phyloP scores from a whole-genome alignment of 768 basidiomycete genomes.

The Sporobolomyces roseus region DNA sequence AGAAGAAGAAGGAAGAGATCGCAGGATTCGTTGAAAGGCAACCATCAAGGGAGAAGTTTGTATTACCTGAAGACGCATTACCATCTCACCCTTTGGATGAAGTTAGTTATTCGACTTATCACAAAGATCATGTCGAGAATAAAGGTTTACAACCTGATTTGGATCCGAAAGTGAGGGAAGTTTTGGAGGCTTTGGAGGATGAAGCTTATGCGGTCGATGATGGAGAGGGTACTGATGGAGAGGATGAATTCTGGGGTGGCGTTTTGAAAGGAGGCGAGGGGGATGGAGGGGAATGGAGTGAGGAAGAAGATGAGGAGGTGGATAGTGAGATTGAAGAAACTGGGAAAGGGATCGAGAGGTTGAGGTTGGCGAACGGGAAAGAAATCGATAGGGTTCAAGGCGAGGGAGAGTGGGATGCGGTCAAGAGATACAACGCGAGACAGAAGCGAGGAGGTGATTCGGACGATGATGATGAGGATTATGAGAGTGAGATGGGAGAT shows the following conservation, averaged over 20 bases:
- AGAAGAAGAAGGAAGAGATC: slow-evolving; percentile 49
- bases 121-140: slow-evolving; percentile 44
- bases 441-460: background rate
- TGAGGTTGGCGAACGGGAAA: slow-evolving; percentile 52
- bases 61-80: slow-evolving; percentile 60
- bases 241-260: slow-evolving; percentile 55
- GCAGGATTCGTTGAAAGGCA: slow-evolving; percentile 54
- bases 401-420: slow-evolving; percentile 19
- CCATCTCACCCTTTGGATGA: slow-evolving; percentile 64
- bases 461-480: slow-evolving; percentile 27
- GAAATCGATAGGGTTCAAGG: slow-evolving; percentile 52
- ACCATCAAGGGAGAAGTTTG: slow-evolving; percentile 58
- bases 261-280: slow-evolving; percentile 42
- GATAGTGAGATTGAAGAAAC: slow-evolving; percentile 45
- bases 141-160: slow-evolving; percentile 86
- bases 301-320: slow-evolving; percentile 40
- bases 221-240: slow-evolving; percentile 58
- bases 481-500: slow-evolving; percentile 67
- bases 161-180: slow-evolving; percentile 90
- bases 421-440: slow-evolving; percentile 34
- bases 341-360: slow-evolving; percentile 36
- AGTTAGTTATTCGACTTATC: slow-evolving; percentile 54
- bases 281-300: slow-evolving; percentile 48
- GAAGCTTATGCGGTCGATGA: slow-evolving; percentile 82
- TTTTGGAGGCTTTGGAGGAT: slow-evolving; percentile 89